Evolutionary conservation across 129 eudicot species (phyloP), one percentile per base, ranked within the genome.

Genomic region (Kitagawia praeruptora): DNA sequence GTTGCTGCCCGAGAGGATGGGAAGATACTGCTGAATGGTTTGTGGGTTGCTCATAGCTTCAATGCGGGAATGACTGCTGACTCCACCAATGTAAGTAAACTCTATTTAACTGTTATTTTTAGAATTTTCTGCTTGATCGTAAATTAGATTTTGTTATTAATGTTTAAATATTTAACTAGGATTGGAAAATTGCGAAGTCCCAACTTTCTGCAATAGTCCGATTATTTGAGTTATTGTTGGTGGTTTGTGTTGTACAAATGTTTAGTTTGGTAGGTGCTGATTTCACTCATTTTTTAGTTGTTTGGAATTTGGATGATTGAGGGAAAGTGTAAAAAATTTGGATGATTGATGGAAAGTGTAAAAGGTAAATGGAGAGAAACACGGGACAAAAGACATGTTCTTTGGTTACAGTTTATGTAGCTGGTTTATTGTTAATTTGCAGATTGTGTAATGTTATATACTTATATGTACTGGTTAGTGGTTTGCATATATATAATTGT

Each of bases 41-140:
- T 85, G 70, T 92, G 98, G 98, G 93, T 90, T 82, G 93, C 82
- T 63, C 93, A 92, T 77, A 85, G 97, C 80, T 85, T 85, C 64
- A 95, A 90, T 53, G 82, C 71, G 25, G 98, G 91, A 75, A 81
- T 67, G 78, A 87, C 87, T 16, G 86, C 80, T 75, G 87, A 85
- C 76, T 75, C 85, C 64, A 41, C 85, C 28, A 74, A 83, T 63
- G 99, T 95, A 34, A 86, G 96, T 85, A 78, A 61, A 8, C 4
- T 72, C 44, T 37, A 27, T 69, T 19, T 37, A n/a, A 23, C 45
- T 81, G 8, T 3, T 56, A 11, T 67, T 74, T 47, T 3, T 13
- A 12, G 10, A 25, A n/a, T 64, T 27, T 21, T 2, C 19, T 23
- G 40, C 56, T 12, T 45, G 5, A 8, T 0, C 0, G 7, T 74